These are phyloP conservation scores for Candida sanyaensis DNA, from an alignment of 1,139 yeast species.

Conservation along the genomic window DNA sequence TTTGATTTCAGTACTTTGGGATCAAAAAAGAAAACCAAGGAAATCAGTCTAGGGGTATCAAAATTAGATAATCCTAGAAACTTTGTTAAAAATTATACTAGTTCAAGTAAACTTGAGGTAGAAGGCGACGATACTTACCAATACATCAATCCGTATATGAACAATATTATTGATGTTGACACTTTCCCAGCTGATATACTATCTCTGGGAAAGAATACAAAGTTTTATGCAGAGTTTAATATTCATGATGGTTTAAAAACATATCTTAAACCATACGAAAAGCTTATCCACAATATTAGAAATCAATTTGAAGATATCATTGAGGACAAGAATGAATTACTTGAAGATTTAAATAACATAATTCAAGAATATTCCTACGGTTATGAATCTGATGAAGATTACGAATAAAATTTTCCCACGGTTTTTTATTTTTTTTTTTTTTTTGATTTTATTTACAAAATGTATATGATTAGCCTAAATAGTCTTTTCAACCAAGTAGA, in stretches of 20 bases:
- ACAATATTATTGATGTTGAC: conserved; percentile 28
- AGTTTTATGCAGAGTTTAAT: conserved; percentile 39
- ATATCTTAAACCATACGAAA: conserved; percentile 49
- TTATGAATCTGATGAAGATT: conserved; percentile 22
- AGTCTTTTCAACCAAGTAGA: conserved; percentile 86
- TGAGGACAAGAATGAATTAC: conserved; percentile 69
- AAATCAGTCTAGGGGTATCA: conserved; percentile 15
- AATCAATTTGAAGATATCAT: conserved; percentile 31
- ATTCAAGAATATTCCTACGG: conserved; percentile 61
- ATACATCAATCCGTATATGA: conserved; percentile 20
- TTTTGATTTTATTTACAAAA: neutral
- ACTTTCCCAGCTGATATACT: conserved; percentile 32
- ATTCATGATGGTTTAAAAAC: conserved; percentile 47
- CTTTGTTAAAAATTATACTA: conserved; percentile 16
- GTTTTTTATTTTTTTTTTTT: no score
- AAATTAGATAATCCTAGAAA: neutral
- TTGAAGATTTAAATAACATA: conserved; percentile 53
- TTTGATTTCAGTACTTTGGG: conserved; percentile 6
- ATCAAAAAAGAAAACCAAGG: neutral
- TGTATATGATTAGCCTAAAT: conserved; percentile 20
- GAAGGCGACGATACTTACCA: conserved; percentile 17
- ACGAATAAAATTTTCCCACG: conserved; percentile 6
- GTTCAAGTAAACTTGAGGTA: conserved; percentile 7
- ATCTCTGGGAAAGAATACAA: conserved; percentile 9
- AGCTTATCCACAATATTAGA: conserved; percentile 41